phyloP scores from a whole-genome alignment of 495 filamentous ascomycete species.

The Neurospora africana region DNA sequence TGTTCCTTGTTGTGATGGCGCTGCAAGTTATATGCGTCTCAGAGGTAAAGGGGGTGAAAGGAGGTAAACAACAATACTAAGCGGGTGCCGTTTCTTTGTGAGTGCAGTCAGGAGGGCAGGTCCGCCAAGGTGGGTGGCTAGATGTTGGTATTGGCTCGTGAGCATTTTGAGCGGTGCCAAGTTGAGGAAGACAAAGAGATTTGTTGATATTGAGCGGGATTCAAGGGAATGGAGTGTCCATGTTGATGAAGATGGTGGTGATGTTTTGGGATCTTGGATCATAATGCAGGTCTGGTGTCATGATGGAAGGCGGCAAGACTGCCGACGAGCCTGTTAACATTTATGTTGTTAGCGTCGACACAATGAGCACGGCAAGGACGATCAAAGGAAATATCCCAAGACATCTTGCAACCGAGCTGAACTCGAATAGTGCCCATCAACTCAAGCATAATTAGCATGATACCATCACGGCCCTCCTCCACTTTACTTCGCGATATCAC shows the following conservation, averaged over 20 bases:
- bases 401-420: not conserved
- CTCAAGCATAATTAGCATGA: not conserved
- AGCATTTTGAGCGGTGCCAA: not conserved
- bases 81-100: not conserved
- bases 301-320: not conserved
- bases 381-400: not conserved
- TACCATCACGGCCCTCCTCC: not conserved
- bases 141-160: not conserved
- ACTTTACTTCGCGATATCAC: not conserved
- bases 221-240: not conserved
- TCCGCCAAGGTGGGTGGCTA: not conserved
- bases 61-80: not conserved
- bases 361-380: not conserved
- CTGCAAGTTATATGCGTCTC: not conserved
- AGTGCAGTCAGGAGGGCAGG: not conserved
- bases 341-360: not conserved
- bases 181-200: not conserved
- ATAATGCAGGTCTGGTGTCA: not conserved
- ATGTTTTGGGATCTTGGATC: not conserved
- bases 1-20: not conserved
- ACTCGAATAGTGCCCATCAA: not conserved
- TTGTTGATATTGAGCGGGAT: not conserved
- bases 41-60: not conserved
- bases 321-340: not conserved
- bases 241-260: not conserved